Conservation (phyloP, 345 rosid genomes). For the Camelina laxa region DNA sequence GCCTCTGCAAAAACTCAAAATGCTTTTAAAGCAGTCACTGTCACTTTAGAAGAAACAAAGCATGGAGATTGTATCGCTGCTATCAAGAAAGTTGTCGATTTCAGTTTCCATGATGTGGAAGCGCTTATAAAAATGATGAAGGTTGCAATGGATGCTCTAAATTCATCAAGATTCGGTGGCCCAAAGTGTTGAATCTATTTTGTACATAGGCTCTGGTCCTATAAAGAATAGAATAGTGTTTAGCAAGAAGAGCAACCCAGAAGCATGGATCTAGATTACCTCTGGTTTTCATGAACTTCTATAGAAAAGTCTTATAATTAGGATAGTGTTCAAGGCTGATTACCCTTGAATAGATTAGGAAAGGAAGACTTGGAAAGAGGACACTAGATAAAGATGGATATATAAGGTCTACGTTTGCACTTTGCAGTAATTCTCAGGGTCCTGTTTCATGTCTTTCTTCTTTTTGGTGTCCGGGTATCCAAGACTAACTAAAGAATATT, state of each 20-base stretch:
- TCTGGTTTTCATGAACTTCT: slow-evolving; percentile 37
- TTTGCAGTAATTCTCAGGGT: slow-evolving; percentile 24
- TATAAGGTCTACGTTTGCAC: neutral
- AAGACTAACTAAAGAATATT: slow-evolving; percentile 33
- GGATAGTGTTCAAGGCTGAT: slow-evolving; percentile 26
- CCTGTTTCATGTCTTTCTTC: slow-evolving; percentile 38
- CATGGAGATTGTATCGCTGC: slow-evolving; percentile 51
- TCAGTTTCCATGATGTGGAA: slow-evolving; percentile 78
- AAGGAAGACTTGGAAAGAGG: slow-evolving; percentile 25
- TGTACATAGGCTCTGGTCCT: slow-evolving; percentile 48
- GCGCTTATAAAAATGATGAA: slow-evolving; percentile 61
- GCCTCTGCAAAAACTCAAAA: slow-evolving; percentile 71
- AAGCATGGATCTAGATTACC: slow-evolving; percentile 37
- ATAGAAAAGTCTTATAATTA: slow-evolving; percentile 39
- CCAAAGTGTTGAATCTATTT: slow-evolving; percentile 51
- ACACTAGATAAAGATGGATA: slow-evolving; percentile 12
- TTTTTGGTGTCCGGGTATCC: slow-evolving; percentile 37
- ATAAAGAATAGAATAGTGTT: slow-evolving; percentile 38
- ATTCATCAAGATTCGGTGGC: slow-evolving; percentile 38
- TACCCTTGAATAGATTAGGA: slow-evolving; percentile 41
- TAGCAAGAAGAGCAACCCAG: slow-evolving; percentile 19
- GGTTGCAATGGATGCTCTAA: slow-evolving; percentile 62
- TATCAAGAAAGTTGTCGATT: slow-evolving; percentile 65
- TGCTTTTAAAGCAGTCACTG: slow-evolving; percentile 56
- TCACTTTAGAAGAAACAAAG: slow-evolving; percentile 48